Evolutionary conservation across 805 yeast genomes (phyloP).

Genomic region (Wickerhamiella slavikovae): DNA sequence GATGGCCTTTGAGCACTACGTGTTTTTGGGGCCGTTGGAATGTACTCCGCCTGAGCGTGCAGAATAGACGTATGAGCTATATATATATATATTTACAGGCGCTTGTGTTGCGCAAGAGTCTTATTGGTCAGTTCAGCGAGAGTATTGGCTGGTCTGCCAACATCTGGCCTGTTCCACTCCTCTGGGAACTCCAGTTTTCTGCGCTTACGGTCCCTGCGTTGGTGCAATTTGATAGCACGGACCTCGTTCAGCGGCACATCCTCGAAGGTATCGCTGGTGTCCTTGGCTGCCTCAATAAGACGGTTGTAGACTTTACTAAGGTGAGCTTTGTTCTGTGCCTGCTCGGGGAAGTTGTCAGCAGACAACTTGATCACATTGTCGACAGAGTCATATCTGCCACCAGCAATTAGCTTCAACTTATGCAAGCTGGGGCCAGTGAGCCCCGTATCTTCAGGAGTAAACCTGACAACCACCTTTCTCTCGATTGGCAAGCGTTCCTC

Average conservation of each 20-base stretch:
- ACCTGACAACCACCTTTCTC: constrained; percentile 42
- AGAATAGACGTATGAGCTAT: too few species aligned
- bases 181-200: constrained; percentile 41
- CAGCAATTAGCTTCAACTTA: constrained; percentile 62
- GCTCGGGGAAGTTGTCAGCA: constrained; percentile 43
- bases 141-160: too few species aligned
- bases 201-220: constrained; percentile 22
- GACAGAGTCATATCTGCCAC: constrained; percentile 47
- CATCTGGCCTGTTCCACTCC: constrained; percentile 59
- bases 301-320: constrained; percentile 42
- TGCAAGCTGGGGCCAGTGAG: constrained; percentile 35
- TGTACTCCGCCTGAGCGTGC: too few species aligned
- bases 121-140: too few species aligned
- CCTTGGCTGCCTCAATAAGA: constrained; percentile 45
- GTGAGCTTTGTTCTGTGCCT: constrained; percentile 70
- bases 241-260: constrained; percentile 73
- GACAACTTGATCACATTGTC: constrained; percentile 44
- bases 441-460: constrained; percentile 24
- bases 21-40: too few species aligned
- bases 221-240: constrained; percentile 30
- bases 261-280: constrained; percentile 35
- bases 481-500: constrained; percentile 57
- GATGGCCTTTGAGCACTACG: too few species aligned
- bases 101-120: too few species aligned
- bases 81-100: too few species aligned